Percentiles rank a stretch among this genome's conserved stretches.
These are phyloP conservation scores for Peziza echinospora DNA, from an alignment of 495 filamentous ascomycete genomes.

Conservation along the genomic window DNA sequence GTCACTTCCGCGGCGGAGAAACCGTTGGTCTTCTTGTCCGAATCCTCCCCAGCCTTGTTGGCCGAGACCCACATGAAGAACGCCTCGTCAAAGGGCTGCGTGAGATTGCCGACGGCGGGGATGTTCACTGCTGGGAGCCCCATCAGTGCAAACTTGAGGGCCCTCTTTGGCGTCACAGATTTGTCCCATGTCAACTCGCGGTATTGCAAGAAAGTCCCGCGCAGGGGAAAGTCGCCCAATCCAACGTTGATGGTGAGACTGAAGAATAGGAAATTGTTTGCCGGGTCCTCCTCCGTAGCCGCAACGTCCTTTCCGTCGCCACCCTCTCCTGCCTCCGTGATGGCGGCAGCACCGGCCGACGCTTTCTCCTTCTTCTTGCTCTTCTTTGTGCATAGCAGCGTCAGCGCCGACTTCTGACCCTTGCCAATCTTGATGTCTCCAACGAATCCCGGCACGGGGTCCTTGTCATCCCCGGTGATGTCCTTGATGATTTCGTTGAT, in stretches of 20 bases:
- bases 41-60: neutral
- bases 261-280: neutral
- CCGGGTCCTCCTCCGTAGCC: neutral
- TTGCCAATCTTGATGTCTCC: neutral
- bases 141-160: slow-evolving; percentile 8
- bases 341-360: neutral
- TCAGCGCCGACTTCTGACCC: neutral
- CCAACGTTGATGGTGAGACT: neutral
- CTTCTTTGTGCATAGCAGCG: neutral
- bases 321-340: neutral
- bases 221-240: neutral
- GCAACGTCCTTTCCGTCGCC: neutral
- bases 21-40: slow-evolving; percentile 5
- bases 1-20: neutral
- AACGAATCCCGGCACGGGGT: slow-evolving; percentile 1
- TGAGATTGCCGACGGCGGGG: slow-evolving; percentile 20
- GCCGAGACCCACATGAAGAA: slow-evolving; percentile 20
- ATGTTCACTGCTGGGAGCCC: slow-evolving; percentile 12
- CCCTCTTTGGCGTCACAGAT: slow-evolving; percentile 5
- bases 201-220: slow-evolving; percentile 1
- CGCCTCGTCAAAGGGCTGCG: slow-evolving; percentile 26
- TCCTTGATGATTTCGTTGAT: slow-evolving; percentile 4
- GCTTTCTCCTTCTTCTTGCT: neutral
- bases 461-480: neutral
- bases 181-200: neutral